Base-by-base conservation (phyloP, 1,284 basidiomycete species). In the Microbotryomycetes sp. region DNA sequence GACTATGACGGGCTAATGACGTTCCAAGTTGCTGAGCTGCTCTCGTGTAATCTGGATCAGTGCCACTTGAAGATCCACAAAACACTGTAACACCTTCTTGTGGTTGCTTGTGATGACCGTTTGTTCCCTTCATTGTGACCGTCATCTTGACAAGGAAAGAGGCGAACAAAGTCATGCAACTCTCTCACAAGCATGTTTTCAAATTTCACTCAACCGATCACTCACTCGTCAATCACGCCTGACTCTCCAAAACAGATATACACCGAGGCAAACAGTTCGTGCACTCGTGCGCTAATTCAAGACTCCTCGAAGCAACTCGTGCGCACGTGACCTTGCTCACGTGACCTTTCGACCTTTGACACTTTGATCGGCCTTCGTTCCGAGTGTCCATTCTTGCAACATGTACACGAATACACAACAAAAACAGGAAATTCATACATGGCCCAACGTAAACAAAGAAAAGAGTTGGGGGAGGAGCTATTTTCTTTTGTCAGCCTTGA, bases 11-110 rank as follows among this genome's bases (percentile, higher is more conserved):
- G 1, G 65, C 67, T 22, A 69, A 29, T 1, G 60, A 60, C 2
- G 7, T 22, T 0, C 58, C 67, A 49, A 67, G 23, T 22, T 54
- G 32, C 3, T 49, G 19, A 5, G 67, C 74, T 0, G 70, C 69
- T 1, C 65, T 60, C 59, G 68, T 62, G 54, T 72, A 75, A 22
- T 62, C 61, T 28, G 71, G 70, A 45, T 70, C 64, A 22, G 49
- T 63, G 16, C 75, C 75, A 0, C 72, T 70, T 22, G 70, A 69
- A 0, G 72, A 71, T 50, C 75, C 75, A 70, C 75, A 76, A 52
- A 76, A 76, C 49, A 76, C 74, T 45, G 73, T 74, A 63, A 74
- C 63, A 25, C 72, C 36, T 42, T 42, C 12, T 19, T 42, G 9
- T 9, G 36, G 36, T 42, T 9, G 12, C 19, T 42, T 19, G n/a